A percentile compares a stretch with the other conserved stretches of the same genome.
phyloP scores from a whole-genome alignment of 257 asterid species.

The Solanum ossicruentum region DNA sequence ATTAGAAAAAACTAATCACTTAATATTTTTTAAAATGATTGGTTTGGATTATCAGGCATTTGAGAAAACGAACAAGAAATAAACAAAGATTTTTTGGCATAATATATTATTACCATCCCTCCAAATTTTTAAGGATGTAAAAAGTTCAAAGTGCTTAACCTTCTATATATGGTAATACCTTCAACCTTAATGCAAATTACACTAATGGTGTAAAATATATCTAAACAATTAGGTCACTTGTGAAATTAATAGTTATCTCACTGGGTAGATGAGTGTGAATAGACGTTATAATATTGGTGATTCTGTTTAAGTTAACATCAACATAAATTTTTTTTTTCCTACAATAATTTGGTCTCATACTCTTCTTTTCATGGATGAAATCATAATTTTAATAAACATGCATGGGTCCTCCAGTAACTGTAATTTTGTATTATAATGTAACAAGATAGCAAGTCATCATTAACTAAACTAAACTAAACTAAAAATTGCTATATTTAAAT shows the following conservation, averaged over 20 bases:
- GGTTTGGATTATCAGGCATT: conserved; percentile 33
- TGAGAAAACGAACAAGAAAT: neutral
- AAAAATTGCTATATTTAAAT: neutral
- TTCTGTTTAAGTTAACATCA: conserved; percentile 12
- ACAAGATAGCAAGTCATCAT: neutral
- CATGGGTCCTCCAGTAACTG: neutral
- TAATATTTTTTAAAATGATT: conserved; percentile 12
- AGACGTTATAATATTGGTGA: conserved; percentile 2
- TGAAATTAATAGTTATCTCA: neutral
- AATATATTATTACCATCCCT: neutral
- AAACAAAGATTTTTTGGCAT: neutral
- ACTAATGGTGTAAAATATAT: neutral
- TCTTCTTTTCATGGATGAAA: neutral
- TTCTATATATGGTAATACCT: neutral
- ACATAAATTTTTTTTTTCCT: neutral
- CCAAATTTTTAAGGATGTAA: neutral
- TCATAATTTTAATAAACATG: neutral
- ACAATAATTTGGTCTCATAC: neutral
- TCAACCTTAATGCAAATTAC: neutral
- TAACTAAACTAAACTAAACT: neutral
- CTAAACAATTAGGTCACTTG: neutral
- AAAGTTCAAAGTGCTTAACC: neutral
- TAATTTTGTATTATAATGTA: neutral
- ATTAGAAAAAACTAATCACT: neutral
- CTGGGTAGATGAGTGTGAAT: conserved; percentile 27